These are phyloP conservation scores for Cryptococcus hybrid DNA, from an alignment of 1,284 basidiomycete species.

Conservation along the genomic window DNA sequence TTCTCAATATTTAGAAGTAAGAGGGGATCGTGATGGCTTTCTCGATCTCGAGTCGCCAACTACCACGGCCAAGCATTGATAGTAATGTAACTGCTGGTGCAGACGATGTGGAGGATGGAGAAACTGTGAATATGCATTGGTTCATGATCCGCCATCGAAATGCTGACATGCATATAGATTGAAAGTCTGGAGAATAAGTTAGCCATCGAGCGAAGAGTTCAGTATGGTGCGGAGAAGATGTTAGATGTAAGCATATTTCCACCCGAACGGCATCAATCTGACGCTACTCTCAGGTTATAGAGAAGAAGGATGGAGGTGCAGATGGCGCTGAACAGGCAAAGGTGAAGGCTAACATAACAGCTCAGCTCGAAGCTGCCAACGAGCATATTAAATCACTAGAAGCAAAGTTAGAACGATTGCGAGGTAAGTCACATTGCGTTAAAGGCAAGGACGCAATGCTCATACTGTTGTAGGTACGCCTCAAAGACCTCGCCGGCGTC, in stretches of 20 bases:
- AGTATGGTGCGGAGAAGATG: slow-evolving; percentile 57
- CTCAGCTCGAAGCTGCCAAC: slow-evolving; percentile 47
- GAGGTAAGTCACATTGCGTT: slow-evolving; percentile 16
- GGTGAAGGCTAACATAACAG: slow-evolving; percentile 41
- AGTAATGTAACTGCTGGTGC: neutral
- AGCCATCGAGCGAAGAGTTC: slow-evolving; percentile 53
- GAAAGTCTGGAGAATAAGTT: slow-evolving; percentile 51
- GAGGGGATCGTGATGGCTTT: too few species aligned
- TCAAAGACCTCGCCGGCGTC: slow-evolving; percentile 25
- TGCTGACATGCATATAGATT: slow-evolving; percentile 30
- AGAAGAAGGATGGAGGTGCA: slow-evolving; percentile 26
- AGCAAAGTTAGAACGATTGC: slow-evolving; percentile 34
- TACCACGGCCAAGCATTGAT: slow-evolving; percentile 4
- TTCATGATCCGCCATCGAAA: neutral
- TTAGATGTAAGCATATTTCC: slow-evolving; percentile 49
- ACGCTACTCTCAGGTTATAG: slow-evolving; percentile 31
- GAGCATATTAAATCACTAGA: slow-evolving; percentile 43
- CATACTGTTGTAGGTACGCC: slow-evolving; percentile 21
- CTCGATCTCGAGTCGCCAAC: too few species aligned
- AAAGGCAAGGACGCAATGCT: neutral
- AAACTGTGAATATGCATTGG: slow-evolving; percentile 6
- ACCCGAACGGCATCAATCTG: neutral
- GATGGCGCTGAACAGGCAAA: slow-evolving; percentile 35
- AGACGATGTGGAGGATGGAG: slow-evolving; percentile 14
- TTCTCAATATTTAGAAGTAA: too few species aligned